A percentile compares a stretch with the other conserved stretches of the same genome.
phyloP scores from a whole-genome alignment of 2,329 filamentous ascomycete species.

The Pyrenophora seminiperda region DNA sequence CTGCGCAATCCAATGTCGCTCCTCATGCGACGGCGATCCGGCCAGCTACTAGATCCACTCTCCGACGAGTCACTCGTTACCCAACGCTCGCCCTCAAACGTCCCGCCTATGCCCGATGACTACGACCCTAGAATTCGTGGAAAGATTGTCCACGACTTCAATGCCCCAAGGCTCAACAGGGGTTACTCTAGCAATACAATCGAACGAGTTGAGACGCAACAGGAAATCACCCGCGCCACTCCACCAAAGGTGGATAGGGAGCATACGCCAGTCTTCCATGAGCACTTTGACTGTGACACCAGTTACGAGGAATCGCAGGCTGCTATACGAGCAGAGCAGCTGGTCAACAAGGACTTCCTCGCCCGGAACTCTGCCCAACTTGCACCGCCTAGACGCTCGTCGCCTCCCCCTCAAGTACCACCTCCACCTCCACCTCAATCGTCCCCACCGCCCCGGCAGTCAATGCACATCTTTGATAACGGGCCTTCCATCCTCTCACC shows the following conservation, averaged over 20 bases:
- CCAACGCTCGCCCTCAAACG: constrained; percentile 51
- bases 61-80: constrained; percentile 59
- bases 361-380: constrained; percentile 49
- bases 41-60: constrained; percentile 53
- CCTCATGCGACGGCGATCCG: constrained; percentile 62
- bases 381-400: constrained; percentile 27
- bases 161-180: constrained; percentile 60
- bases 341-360: constrained; percentile 56
- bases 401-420: constrained; percentile 9
- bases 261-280: constrained; percentile 65
- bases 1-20: constrained; percentile 66
- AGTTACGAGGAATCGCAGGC: constrained; percentile 49
- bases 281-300: constrained; percentile 63
- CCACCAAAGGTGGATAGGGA: constrained; percentile 47
- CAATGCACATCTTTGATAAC: constrained; percentile 28
- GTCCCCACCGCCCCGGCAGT: constrained; percentile 18
- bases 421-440: constrained; percentile 14
- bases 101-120: constrained; percentile 61
- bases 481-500: constrained; percentile 39
- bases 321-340: constrained; percentile 53
- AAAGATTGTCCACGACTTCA: constrained; percentile 69
- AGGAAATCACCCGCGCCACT: constrained; percentile 34
- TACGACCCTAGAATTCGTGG: constrained; percentile 68
- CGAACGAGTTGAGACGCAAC: constrained; percentile 23
- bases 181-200: constrained; percentile 46